These are phyloP conservation scores for Bidens hawaiensis DNA, from an alignment of 140 eudicot genomes.

Conservation along the genomic window DNA sequence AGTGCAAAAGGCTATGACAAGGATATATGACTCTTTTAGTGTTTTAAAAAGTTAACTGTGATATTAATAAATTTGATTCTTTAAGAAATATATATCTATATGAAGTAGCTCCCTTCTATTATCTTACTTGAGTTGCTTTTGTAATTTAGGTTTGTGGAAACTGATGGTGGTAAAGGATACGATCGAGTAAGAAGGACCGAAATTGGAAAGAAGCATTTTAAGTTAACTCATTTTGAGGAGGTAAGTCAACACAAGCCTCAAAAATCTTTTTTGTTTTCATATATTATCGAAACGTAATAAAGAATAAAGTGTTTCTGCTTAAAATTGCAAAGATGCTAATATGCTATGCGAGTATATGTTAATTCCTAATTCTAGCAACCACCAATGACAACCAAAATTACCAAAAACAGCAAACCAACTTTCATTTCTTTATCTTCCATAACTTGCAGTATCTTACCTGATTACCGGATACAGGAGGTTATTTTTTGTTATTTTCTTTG, in stretches of 20 bases:
- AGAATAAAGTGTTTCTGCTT: not conserved
- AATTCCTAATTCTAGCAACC: not conserved
- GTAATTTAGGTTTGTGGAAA: slow-evolving; percentile 67
- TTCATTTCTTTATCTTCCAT: not conserved
- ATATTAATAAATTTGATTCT: not conserved
- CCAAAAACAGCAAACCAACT: not conserved
- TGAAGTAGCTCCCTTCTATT: not conserved
- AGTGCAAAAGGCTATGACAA: not conserved
- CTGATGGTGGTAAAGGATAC: slow-evolving; percentile 95
- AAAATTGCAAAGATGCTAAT: not conserved
- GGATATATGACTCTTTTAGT: not conserved
- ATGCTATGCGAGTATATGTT: too few species aligned
- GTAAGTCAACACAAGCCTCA: slow-evolving; percentile 29
- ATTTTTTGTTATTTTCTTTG: not conserved
- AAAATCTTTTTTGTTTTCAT: not conserved
- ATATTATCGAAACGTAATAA: not conserved
- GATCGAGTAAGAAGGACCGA: slow-evolving; percentile 92
- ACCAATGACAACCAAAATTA: not conserved
- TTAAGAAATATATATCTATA: not conserved
- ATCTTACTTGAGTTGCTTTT: slow-evolving; percentile 2
- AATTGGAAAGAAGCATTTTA: slow-evolving; percentile 89
- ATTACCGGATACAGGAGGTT: not conserved
- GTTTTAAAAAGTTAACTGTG: not conserved
- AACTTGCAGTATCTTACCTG: not conserved
- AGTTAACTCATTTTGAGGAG: slow-evolving; percentile 89